A percentile compares a stretch with the other conserved stretches of the same genome.
Conservation (phyloP, 176 grass and related monocot species). For the Alopecurus myosuroides region DNA sequence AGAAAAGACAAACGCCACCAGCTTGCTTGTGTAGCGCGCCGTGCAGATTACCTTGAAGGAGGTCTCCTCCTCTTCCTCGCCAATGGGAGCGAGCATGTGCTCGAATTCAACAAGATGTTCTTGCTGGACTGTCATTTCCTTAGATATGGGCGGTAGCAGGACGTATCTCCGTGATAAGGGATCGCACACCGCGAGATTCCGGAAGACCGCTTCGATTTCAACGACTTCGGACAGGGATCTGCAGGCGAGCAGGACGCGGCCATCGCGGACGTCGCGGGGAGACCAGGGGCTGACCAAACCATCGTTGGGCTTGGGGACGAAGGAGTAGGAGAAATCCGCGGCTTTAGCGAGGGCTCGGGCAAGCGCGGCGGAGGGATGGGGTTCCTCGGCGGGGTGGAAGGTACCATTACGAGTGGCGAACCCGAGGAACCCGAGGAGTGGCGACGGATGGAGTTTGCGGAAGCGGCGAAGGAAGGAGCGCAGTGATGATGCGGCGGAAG, state of each 20-base stretch:
- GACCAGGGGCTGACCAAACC: neutral
- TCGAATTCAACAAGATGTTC: neutral
- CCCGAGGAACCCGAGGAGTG: too few species aligned
- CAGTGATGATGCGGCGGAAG: too few species aligned
- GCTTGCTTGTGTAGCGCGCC: neutral
- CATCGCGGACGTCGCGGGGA: neutral
- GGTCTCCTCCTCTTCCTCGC: neutral
- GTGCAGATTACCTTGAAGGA: constrained; percentile 21
- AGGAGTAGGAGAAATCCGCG: neutral
- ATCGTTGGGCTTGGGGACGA: neutral
- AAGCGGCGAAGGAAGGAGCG: too few species aligned
- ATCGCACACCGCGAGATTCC: neutral
- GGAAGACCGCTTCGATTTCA: neutral
- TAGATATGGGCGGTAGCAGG: neutral
- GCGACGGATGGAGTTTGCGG: too few species aligned
- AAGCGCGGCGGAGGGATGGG: neutral
- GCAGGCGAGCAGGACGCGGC: too few species aligned
- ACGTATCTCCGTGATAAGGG: neutral
- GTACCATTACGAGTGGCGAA: neutral
- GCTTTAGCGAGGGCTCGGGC: neutral
- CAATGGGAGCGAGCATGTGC: neutral
- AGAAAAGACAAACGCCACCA: neutral
- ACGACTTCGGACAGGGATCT: too few species aligned
- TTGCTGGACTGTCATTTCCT: neutral
- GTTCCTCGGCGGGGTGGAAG: neutral